Percentiles rank a stretch among this genome's conserved stretches.
These are phyloP conservation scores for Pseudocercospora pini-densiflorae DNA, from an alignment of 2,329 filamentous ascomycete species.

Conservation along the genomic window DNA sequence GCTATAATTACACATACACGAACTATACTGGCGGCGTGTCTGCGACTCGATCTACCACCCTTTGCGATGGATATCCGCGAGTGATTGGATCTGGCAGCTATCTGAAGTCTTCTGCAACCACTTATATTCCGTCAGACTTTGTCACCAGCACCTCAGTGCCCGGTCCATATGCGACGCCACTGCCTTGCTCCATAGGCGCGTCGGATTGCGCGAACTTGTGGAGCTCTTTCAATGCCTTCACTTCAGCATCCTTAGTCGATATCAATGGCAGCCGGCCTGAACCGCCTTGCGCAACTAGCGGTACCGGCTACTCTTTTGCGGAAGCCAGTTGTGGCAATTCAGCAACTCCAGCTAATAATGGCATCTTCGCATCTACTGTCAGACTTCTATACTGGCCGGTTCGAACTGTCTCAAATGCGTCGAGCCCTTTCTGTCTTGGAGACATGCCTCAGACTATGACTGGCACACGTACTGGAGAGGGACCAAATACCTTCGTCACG, in stretches of 20 bases:
- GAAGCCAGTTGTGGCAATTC: conserved; percentile 1
- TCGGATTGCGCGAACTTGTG: conserved; percentile 17
- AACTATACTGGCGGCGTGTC: background rate
- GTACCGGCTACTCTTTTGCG: conserved; percentile 14
- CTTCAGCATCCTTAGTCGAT: conserved; percentile 8
- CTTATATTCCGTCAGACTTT: conserved; percentile 7
- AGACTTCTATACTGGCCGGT: conserved; percentile 33
- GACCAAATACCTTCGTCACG: conserved; percentile 32
- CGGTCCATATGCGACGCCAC: conserved; percentile 20
- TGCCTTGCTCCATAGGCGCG: conserved; percentile 23
- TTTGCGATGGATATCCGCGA: conserved; percentile 33
- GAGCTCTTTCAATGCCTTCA: conserved; percentile 14
- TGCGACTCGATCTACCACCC: conserved; percentile 21
- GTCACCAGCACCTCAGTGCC: conserved; percentile 13
- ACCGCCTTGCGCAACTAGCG: conserved; percentile 23
- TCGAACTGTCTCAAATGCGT: conserved; percentile 13
- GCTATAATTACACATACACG: background rate
- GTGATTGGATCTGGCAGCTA: conserved; percentile 23
- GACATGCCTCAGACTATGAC: conserved; percentile 19
- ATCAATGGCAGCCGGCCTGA: conserved; percentile 3
- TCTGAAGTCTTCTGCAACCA: background rate
- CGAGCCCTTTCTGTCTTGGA: conserved; percentile 18
- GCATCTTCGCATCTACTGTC: conserved; percentile 18
- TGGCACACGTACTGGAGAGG: conserved; percentile 20
- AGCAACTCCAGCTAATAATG: background rate